Percentiles rank a stretch among this genome's conserved stretches.
phyloP scores from a whole-genome alignment of 2,329 filamentous ascomycete genomes.

The Pseudogymnoascus sp. region DNA sequence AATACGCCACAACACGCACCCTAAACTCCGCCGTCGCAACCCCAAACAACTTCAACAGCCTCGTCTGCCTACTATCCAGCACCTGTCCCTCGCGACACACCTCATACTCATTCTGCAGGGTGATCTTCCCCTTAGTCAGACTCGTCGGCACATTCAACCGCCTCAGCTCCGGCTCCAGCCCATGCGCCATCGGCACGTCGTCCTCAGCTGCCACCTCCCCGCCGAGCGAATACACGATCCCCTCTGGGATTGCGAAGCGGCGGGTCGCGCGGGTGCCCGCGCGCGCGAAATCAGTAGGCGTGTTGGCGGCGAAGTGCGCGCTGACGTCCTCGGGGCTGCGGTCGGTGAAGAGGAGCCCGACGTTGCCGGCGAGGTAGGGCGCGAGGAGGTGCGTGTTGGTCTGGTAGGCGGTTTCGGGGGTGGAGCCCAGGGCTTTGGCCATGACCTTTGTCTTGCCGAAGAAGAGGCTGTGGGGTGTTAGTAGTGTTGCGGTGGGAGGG shows the following conservation, averaged over 20 bases:
- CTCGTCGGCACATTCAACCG: constrained; percentile 84
- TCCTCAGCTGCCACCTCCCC: constrained; percentile 73
- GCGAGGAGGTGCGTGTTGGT: constrained; percentile 66
- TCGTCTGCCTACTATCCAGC: constrained; percentile 85
- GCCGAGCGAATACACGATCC: constrained; percentile 71
- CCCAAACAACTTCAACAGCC: constrained; percentile 87
- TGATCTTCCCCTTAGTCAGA: constrained; percentile 80
- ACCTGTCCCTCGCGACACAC: constrained; percentile 79
- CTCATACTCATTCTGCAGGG: constrained; percentile 46
- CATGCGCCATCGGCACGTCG: constrained; percentile 81
- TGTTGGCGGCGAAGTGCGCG: constrained; percentile 63
- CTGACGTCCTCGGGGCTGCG: constrained; percentile 59
- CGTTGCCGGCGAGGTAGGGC: constrained; percentile 66
- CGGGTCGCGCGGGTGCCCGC: constrained; percentile 70
- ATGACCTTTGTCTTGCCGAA: constrained; percentile 99
- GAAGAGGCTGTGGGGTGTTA: constrained; percentile 61
- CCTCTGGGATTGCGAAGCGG: constrained; percentile 71
- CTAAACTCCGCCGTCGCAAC: constrained; percentile 86
- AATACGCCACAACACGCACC: constrained; percentile 70
- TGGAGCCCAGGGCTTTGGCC: constrained; percentile 82
- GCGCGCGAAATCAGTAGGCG: constrained; percentile 81
- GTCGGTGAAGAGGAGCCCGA: constrained; percentile 86
- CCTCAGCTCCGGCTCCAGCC: constrained; percentile 81
- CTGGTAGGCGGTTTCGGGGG: constrained; percentile 69
- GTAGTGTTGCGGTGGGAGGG: background rate